Percentiles rank a stretch among this genome's conserved stretches.
These are phyloP conservation scores for Gomphus bonarii DNA, from an alignment of 1,284 basidiomycete species.

Conservation along the genomic window DNA sequence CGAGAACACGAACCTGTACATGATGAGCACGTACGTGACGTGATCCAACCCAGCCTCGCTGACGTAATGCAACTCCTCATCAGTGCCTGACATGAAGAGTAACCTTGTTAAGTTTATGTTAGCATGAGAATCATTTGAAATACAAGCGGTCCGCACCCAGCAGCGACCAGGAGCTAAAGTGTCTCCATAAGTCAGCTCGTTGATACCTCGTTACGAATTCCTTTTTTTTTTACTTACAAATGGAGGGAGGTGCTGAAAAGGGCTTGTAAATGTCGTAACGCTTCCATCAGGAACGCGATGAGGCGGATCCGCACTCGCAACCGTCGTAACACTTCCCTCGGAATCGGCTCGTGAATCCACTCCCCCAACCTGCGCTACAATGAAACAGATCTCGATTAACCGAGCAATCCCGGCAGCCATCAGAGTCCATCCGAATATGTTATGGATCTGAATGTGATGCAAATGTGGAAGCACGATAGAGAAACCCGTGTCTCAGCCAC, in stretches of 20 bases:
- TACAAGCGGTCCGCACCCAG: slow-evolving; percentile 32
- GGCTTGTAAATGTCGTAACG: slow-evolving; percentile 32
- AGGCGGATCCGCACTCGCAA: slow-evolving; percentile 10
- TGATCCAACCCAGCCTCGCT: slow-evolving; percentile 73
- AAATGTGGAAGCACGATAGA: background rate
- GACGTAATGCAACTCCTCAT: slow-evolving; percentile 73
- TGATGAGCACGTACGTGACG: slow-evolving; percentile 77
- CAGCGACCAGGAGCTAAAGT: slow-evolving; percentile 53
- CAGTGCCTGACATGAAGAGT: slow-evolving; percentile 85
- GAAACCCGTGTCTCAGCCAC: background rate
- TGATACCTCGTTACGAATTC: too few relatives aligned
- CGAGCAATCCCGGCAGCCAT: slow-evolving; percentile 79
- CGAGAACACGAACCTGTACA: slow-evolving; percentile 51
- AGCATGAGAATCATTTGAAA: slow-evolving; percentile 13
- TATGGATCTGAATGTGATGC: slow-evolving; percentile 53
- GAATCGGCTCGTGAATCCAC: too few relatives aligned
- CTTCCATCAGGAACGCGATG: slow-evolving; percentile 15
- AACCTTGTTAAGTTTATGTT: slow-evolving; percentile 27
- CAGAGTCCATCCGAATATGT: slow-evolving; percentile 75
- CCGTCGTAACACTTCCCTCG: too few relatives aligned
- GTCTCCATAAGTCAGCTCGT: background rate
- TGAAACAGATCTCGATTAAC: slow-evolving; percentile 82
- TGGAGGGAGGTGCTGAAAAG: slow-evolving; percentile 79
- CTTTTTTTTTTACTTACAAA: slow-evolving; percentile 78
- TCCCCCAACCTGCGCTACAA: too few relatives aligned